Conservation (phyloP, 305 asterid genomes). For the Fraxinus albicans region DNA sequence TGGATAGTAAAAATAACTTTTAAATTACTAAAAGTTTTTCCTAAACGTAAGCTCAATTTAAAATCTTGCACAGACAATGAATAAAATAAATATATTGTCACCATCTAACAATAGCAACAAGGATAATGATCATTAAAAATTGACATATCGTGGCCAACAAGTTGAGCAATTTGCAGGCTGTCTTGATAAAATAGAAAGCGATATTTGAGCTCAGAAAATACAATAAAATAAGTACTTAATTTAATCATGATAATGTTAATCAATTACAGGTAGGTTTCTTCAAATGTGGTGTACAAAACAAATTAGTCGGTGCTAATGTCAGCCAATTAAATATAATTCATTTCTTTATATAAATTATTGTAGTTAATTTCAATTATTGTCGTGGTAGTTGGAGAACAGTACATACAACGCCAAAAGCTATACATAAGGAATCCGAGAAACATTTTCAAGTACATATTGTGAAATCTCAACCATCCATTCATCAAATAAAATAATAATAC, state of each 20-base stretch:
- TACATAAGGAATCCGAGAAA: no score
- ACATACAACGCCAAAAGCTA: no score
- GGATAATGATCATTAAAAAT: neutral
- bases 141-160: neutral
- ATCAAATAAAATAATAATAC: no score
- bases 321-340: neutral
- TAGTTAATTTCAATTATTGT: no score
- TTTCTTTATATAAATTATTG: neutral
- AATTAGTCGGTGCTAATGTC: neutral
- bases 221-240: neutral
- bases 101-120: neutral
- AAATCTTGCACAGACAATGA: neutral
- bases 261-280: neutral
- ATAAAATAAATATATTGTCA: neutral
- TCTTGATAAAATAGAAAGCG: neutral
- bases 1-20: no score
- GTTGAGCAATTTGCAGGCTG: neutral
- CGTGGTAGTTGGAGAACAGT: no score
- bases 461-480: no score
- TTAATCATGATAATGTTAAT: neutral
- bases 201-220: neutral
- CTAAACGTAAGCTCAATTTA: no score
- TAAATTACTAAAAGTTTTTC: no score
- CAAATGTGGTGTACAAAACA: neutral
- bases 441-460: no score